Percentiles rank a stretch among this genome's conserved stretches.
phyloP scores from a whole-genome alignment of 495 filamentous ascomycete genomes.

The Geoglossum glabrum region DNA sequence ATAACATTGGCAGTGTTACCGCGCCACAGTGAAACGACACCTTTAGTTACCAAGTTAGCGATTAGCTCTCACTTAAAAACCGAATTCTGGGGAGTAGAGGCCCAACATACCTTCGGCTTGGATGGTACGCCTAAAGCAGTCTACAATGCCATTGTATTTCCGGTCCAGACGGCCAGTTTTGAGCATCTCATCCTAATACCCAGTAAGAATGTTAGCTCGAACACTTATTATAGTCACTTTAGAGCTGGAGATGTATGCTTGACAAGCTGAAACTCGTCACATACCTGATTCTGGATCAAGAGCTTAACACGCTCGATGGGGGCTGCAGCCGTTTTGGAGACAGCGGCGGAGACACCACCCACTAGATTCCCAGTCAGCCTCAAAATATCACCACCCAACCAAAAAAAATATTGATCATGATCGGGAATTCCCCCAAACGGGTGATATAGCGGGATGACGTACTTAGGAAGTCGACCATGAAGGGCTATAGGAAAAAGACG shows the following conservation, averaged over 20 bases:
- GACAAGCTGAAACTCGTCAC: constrained; percentile 11
- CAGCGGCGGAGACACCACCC: constrained; percentile 99
- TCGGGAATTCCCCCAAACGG: constrained; percentile 5
- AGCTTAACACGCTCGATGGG: constrained; percentile 99
- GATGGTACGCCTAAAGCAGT: constrained; percentile 85
- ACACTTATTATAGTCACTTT: too few relatives aligned
- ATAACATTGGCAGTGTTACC: constrained; percentile 99
- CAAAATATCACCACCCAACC: constrained; percentile 10
- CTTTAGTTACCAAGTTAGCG: constrained; percentile 7
- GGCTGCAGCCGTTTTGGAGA: constrained; percentile 99
- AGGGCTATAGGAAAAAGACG: constrained; percentile 24
- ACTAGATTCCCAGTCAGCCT: constrained; percentile 34
- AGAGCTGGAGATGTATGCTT: not conserved
- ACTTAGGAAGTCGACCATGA: constrained; percentile 95
- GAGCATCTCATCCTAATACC: constrained; percentile 90
- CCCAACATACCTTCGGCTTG: constrained; percentile 45
- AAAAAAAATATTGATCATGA: constrained; percentile 10
- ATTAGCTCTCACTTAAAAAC: not conserved
- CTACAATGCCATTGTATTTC: constrained; percentile 82
- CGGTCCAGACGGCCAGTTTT: constrained; percentile 94
- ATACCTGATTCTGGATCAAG: constrained; percentile 99
- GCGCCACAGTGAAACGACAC: constrained; percentile 74
- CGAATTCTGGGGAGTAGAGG: not conserved
- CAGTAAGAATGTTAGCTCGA: not conserved
- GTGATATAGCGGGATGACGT: constrained; percentile 27